Conservation (phyloP, 2,329 filamentous ascomycete genomes). For the Aspergillus amoenus region DNA sequence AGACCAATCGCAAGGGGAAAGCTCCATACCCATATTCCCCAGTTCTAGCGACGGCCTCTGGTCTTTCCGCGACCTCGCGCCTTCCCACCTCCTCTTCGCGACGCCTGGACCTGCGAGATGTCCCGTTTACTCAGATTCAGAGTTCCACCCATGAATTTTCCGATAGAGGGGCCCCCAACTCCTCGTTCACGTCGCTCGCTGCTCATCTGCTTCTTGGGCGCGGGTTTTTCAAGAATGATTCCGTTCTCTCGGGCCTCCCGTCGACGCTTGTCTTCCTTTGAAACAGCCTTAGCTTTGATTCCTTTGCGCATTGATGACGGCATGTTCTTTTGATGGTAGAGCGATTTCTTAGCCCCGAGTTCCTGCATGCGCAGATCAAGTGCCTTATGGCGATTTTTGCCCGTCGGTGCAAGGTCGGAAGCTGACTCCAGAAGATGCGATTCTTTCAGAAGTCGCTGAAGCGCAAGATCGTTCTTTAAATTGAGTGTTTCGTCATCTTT, state of each 20-base stretch:
- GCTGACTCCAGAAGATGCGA: constrained; percentile 77
- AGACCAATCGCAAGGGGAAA: neutral
- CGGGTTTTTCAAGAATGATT: constrained; percentile 72
- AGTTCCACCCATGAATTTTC: constrained; percentile 75
- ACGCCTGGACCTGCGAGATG: constrained; percentile 60
- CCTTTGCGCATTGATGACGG: constrained; percentile 83
- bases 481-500: constrained; percentile 63
- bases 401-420: constrained; percentile 57
- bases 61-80: constrained; percentile 16
- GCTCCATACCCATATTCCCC: neutral
- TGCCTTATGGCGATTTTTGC: constrained; percentile 75
- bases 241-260: constrained; percentile 85
- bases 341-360: constrained; percentile 73
- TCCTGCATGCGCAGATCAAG: constrained; percentile 80
- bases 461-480: constrained; percentile 85
- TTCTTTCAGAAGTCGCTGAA: constrained; percentile 87
- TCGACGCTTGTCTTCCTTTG: constrained; percentile 69
- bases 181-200: constrained; percentile 55
- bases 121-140: constrained; percentile 77
- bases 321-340: constrained; percentile 81
- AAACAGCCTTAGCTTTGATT: constrained; percentile 67
- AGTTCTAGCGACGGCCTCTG: constrained; percentile 29
- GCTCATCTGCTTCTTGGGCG: constrained; percentile 35
- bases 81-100: constrained; percentile 11
- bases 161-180: constrained; percentile 75